Percentiles rank a stretch among this genome's conserved stretches.
These are phyloP conservation scores for Zygnema cylindricum DNA, from an alignment of 139 green algal species.

Conservation along the genomic window DNA sequence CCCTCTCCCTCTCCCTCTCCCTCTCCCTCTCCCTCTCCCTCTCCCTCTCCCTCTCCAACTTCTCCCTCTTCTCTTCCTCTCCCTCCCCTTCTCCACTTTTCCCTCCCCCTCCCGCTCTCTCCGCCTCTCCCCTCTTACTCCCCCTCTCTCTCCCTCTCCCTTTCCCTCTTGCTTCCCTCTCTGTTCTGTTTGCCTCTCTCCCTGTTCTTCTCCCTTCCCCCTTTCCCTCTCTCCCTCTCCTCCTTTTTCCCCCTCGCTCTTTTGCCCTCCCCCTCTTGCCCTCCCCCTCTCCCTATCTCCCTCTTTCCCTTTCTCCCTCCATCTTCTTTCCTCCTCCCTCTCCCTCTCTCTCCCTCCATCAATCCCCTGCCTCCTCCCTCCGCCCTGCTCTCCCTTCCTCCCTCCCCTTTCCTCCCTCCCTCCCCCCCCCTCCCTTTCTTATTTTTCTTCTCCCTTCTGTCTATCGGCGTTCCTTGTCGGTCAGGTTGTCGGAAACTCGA, in stretches of 20 bases:
- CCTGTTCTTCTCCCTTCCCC: neutral
- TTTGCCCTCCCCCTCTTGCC: neutral
- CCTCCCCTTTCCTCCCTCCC: neutral
- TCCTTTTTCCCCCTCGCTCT: neutral
- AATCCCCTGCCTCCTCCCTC: neutral
- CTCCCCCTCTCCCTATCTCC: neutral
- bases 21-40: neutral
- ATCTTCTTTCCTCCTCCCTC: neutral
- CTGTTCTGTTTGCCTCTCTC: neutral
- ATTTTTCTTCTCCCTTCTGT: too few relatives aligned
- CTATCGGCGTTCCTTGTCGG: too few relatives aligned
- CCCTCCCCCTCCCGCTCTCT: neutral
- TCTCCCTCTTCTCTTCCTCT: neutral
- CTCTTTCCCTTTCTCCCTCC: neutral
- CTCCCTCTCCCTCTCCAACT: too few relatives aligned
- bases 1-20: neutral
- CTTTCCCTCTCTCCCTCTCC: neutral
- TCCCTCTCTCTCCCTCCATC: neutral
- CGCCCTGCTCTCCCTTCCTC: neutral
- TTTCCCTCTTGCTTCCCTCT: neutral
- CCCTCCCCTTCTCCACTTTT: neutral
- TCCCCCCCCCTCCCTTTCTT: too few relatives aligned
- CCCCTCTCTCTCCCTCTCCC: neutral
- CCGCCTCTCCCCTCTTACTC: neutral
- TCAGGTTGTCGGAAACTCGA: conserved; percentile 72